Base-by-base conservation (phyloP, 2,329 filamentous ascomycete genomes). In the Fusarium illudens region DNA sequence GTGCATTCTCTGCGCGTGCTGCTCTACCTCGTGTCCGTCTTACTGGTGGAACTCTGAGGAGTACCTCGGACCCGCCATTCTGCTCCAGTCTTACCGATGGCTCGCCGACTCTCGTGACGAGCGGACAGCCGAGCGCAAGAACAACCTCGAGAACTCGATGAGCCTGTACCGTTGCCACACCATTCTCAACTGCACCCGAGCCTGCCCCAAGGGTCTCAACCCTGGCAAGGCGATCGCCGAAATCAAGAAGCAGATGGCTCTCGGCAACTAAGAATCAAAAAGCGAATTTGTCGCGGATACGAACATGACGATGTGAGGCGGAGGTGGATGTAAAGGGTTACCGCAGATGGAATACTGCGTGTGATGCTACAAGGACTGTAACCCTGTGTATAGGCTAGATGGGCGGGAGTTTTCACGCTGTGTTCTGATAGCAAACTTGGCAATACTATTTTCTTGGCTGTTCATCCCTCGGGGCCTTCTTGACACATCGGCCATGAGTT, bases 1-100 rank as follows among this genome's bases (percentile, higher is more conserved):
- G 84, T 99, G 96, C 84, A 98, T 99, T 82, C 91, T 99, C 62
- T 99, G 96, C 86, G 95, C 95, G 75, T 99, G 96, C 90, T 99
- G 96, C 90, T 96, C 92, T 72, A 99, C 96, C 20, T 97, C 95
- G 48, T 99, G 96, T 87, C 96, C 96, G n/a, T 97, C 94, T 17
- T 99, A 99, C 87, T 99, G 96, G 96, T 99, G 96, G 96, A 99
- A 99, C 86, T 90, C 91, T 74, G 94, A 98, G 84, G 94, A 98
- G 82, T 99, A 99, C 85, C 92, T 99, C 52, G 96, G 96, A 68
- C 96, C 96, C 63, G 96, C 96, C 72, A 93, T 99, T 65, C 91
- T 99, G 55, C 89, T 99, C 72, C 96, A 99, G 84, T 97, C 94
- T 9, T 99, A 98, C 89, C 90, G 95, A 78, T 99, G 96, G 96